Evolutionary conservation across 331 rosid species (phyloP).

Genomic region (Arachis monticola): DNA sequence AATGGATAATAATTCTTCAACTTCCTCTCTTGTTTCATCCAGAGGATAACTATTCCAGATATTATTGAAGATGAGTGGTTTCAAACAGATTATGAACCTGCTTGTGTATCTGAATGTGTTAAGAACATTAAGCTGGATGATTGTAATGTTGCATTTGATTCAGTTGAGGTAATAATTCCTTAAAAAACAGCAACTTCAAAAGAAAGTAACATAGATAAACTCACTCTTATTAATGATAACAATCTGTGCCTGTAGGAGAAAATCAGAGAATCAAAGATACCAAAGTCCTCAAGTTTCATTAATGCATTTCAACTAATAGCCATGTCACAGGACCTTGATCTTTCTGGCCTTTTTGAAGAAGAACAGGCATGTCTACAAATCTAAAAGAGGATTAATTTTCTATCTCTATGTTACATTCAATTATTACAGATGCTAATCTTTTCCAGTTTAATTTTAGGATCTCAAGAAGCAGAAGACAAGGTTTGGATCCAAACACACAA

Average conservation of each 20-base stretch:
- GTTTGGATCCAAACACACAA: slow-evolving; percentile 68
- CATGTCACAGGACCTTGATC: slow-evolving; percentile 83
- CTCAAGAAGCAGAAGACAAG: slow-evolving; percentile 51
- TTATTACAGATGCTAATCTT: slow-evolving; percentile 15
- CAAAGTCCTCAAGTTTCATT: slow-evolving; percentile 75
- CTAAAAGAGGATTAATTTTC: neutral
- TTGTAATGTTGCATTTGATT: slow-evolving; percentile 56
- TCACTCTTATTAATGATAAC: slow-evolving; percentile 1
- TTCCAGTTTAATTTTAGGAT: slow-evolving; percentile 49
- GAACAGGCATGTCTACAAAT: slow-evolving; percentile 64
- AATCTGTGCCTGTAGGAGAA: slow-evolving; percentile 51
- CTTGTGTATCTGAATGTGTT: slow-evolving; percentile 47
- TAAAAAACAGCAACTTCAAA: neutral
- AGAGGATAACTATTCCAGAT: slow-evolving; percentile 66
- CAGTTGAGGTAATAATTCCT: slow-evolving; percentile 62
- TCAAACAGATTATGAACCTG: slow-evolving; percentile 63
- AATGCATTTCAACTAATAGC: slow-evolving; percentile 90
- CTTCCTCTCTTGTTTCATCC: slow-evolving; percentile 31
- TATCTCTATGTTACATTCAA: neutral
- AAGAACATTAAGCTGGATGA: slow-evolving; percentile 51
- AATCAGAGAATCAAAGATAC: slow-evolving; percentile 38
- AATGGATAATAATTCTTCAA: slow-evolving; percentile 3
- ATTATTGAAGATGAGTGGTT: slow-evolving; percentile 75
- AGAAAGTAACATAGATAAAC: slow-evolving; percentile 12
- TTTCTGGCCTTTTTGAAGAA: slow-evolving; percentile 82